phyloP scores from a whole-genome alignment of 768 basidiomycete species.

The Russula brevipes region DNA sequence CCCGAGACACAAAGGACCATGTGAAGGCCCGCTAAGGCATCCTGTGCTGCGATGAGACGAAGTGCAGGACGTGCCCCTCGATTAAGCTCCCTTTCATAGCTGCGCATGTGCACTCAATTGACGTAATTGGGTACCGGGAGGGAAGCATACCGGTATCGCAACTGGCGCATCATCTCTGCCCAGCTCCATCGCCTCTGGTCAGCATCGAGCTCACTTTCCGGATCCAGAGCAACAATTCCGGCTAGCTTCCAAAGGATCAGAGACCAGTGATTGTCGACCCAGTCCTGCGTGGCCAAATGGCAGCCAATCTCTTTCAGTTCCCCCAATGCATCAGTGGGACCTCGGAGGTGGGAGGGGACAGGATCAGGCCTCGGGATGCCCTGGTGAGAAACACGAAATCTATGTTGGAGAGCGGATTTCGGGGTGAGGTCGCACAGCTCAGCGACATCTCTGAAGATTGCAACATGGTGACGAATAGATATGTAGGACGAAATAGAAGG shows the following conservation, averaged over 20 bases:
- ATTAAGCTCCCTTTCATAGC: constrained; percentile 46
- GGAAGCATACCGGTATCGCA: constrained; percentile 69
- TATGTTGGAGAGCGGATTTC: constrained; percentile 17
- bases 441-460: constrained; percentile 16
- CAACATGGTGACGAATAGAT: background rate
- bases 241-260: constrained; percentile 94
- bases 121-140: background rate
- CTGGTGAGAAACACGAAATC: background rate
- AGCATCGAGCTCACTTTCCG: constrained; percentile 47
- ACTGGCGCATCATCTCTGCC: constrained; percentile 73
- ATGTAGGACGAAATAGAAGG: background rate
- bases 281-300: constrained; percentile 59
- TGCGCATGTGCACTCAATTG: constrained; percentile 20
- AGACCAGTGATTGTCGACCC: constrained; percentile 92
- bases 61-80: constrained; percentile 74
- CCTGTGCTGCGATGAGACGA: constrained; percentile 75
- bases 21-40: constrained; percentile 70
- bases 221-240: constrained; percentile 72
- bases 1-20: constrained; percentile 82
- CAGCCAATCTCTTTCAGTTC: constrained; percentile 58
- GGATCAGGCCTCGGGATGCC: background rate
- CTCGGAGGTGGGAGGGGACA: constrained; percentile 12
- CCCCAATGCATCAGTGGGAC: constrained; percentile 48
- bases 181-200: constrained; percentile 68
- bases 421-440: constrained; percentile 15